Base-by-base conservation (phyloP, 345 rosid species). In the Gossypium ekmanianum region DNA sequence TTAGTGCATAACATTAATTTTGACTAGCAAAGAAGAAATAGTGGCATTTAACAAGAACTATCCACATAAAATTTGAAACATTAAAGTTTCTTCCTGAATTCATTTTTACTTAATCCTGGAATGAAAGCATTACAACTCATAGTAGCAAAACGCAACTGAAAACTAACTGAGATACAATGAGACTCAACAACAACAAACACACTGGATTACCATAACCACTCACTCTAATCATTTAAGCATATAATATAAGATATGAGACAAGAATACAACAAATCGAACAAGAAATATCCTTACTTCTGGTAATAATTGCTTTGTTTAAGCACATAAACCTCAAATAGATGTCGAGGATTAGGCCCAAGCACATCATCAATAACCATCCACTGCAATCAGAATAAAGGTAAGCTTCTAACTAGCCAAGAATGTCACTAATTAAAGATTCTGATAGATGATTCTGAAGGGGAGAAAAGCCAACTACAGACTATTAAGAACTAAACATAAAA, bases 251-350 rank as follows among this genome's bases (percentile, higher is more conserved):
- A 20, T 57, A 57, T 57, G 62, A 57, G 62, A 57, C 11, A 57
- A 57, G 22, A 57, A 57, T 57, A 3, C 62, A 58, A 48, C 29
- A 74, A 65, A 75, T 18, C 8, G 17, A 66, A 75, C 72, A 43
- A 8, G 68, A 64, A 55, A 72, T 9, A 68, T 52, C 64, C 85
- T 82, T 27, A 61, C 64, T 27, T 87, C 74, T 87, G 86, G 83
- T 88, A 88, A 81, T 87, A 80, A 82, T 83, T 93, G 82, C 88
- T 88, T 82, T 89, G 98, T 69, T 96, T 92, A 81, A 96, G 97
- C 2, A 91, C 90, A 79, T 93, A 92, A 79, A 96, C 91, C 87
- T 93, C 98, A n/a, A 93, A 92, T 29, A 96, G 88, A 87, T 92
- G 98, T 55, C 97, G 90, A 44, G 97, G 88, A 73, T 87, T 93